Evolutionary conservation across 352 stramenopile genomes (phyloP), one percentile per base, ranked within the genome.

Genomic region (Achlya hypogyna): DNA sequence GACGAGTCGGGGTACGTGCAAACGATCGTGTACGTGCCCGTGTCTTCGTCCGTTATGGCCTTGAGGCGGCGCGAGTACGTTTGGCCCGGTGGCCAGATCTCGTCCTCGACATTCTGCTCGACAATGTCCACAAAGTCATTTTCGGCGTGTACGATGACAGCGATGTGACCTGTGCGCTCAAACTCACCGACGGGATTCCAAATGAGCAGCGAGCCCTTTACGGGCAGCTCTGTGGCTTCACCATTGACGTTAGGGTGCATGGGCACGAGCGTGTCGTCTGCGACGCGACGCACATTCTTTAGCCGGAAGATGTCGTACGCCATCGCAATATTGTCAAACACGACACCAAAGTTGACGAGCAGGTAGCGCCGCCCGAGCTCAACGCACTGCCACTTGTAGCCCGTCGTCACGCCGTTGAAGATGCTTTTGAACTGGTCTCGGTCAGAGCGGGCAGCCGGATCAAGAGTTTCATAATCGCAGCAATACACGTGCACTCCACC

Each of bases 311-410:
- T 64, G 25, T 64, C 54, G 27, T 64, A 64, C 54, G 54, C 54
- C 54, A 64, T 64, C 34, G 54, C 54, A 20, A 64, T 64, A 28
- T 64, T 64, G 54, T 64, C 54, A 52, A 64, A 64, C 10, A 64
- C 54, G 54, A 64, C 54, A n/a, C 54, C 54, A 45, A 51, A 32
- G 40, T 64, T 64, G 16, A 64, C 54, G 10, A 64, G 35, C 10
- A 64, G 54, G 40, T 64, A 64, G 2, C 54, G 54, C 23, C 54
- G 54, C 16, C 35, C 54, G 10, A 64, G 54, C 29, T 64, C 54
- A 12, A 64, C 54, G 54, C 54, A 64, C 34, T 64, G 54, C 54
- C 54, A 64, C 35, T 64, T 64, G 54, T 64, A 64, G 27, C 54
- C 54, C 0, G 54, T 64, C 54, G 54, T 64, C 35, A 64, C 23